Evolutionary conservation across 768 basidiomycete genomes (phyloP).

Genomic region (Pulveroboletus sp.): DNA sequence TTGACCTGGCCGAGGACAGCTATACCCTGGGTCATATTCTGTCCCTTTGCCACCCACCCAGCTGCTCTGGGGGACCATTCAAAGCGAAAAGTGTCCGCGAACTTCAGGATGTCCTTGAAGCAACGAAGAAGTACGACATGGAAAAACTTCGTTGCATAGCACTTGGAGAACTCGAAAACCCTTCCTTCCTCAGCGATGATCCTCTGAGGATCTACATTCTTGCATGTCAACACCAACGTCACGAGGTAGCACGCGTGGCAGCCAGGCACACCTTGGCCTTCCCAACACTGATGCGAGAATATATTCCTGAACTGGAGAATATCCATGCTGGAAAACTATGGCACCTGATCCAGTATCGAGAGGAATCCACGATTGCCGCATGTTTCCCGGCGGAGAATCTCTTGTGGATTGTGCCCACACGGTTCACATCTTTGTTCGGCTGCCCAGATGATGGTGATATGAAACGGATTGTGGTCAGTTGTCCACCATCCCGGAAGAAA

Average conservation of each 20-base stretch:
- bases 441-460: not conserved
- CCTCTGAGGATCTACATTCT: constrained; percentile 10
- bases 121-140: constrained; percentile 18
- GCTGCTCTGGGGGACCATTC: not conserved
- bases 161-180: constrained; percentile 2
- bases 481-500: constrained; percentile 4
- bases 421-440: not conserved
- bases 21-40: constrained; percentile 6
- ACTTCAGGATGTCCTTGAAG: constrained; percentile 11
- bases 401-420: constrained; percentile 1
- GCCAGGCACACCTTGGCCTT: constrained; percentile 7
- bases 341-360: constrained; percentile 10
- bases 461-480: not conserved
- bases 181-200: not conserved
- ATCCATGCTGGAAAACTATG: constrained; percentile 6
- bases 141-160: not conserved
- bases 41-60: constrained; percentile 7
- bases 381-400: constrained; percentile 3
- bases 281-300: not conserved
- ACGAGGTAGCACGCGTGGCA: constrained; percentile 1
- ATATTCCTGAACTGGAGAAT: constrained; percentile 12
- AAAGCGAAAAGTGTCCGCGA: not conserved
- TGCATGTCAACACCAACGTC: constrained; percentile 7
- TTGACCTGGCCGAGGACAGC: constrained; percentile 15
- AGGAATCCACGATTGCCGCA: not conserved